Evolutionary conservation across 495 filamentous ascomycete species (phyloP).

Genomic region (Astrothelium macrocarpum): DNA sequence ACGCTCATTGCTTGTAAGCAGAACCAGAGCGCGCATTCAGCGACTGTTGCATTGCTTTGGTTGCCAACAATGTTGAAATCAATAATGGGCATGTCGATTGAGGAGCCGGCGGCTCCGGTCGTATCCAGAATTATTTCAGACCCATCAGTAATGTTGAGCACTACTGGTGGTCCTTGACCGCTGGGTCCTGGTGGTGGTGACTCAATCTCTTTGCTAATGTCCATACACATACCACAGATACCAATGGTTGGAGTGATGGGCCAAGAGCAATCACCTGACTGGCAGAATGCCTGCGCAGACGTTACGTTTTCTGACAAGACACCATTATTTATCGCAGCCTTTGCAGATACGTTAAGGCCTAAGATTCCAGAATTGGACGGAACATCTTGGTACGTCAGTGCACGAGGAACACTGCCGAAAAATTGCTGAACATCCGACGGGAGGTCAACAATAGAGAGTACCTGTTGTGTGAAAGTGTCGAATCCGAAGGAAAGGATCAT

Average conservation of each 20-base stretch:
- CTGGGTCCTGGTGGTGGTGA: background rate
- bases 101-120: background rate
- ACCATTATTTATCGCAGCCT: background rate
- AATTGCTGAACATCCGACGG: background rate
- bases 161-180: background rate
- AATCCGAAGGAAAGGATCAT: slow-evolving; percentile 1
- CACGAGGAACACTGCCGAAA: background rate
- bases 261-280: background rate
- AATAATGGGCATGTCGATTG: background rate
- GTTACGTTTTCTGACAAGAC: background rate
- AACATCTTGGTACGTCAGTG: background rate
- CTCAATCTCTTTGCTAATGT: background rate
- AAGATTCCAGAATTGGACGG: background rate
- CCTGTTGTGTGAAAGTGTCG: background rate
- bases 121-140: background rate
- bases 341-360: background rate
- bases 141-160: background rate
- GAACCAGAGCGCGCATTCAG: background rate
- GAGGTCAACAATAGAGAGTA: background rate
- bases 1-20: background rate
- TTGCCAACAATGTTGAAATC: background rate
- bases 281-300: background rate
- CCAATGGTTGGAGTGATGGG: slow-evolving; percentile 1
- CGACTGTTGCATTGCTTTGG: background rate
- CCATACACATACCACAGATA: background rate